A percentile compares a stretch with the other conserved stretches of the same genome.
Evolutionary conservation across 192 early-diverging fungal genomes (phyloP).

Genomic region (Obelidium mucronatum): DNA sequence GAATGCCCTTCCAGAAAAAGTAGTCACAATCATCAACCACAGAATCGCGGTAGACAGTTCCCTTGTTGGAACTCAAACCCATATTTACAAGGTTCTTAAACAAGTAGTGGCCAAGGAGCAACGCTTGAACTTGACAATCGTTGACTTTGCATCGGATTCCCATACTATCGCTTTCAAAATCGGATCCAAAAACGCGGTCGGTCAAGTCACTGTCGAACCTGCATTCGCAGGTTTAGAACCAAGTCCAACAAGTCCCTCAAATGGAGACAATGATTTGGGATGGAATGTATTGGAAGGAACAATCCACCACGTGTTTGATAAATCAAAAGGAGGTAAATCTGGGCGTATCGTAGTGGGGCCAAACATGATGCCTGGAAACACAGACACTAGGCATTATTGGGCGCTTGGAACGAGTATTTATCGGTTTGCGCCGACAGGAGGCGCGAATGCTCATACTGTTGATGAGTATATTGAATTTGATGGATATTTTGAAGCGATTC

Average conservation of each 20-base stretch:
- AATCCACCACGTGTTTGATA: constrained; percentile 35
- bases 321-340: neutral
- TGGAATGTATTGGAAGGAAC: constrained; percentile 48
- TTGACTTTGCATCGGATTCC: neutral
- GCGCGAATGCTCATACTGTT: constrained; percentile 16
- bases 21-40: constrained; percentile 43
- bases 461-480: constrained; percentile 9
- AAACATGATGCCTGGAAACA: constrained; percentile 5
- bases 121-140: neutral
- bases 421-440: constrained; percentile 28
- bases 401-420: constrained; percentile 45
- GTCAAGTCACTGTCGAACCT: neutral
- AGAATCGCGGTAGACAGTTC: constrained; percentile 35
- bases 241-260: constrained; percentile 33
- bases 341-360: neutral
- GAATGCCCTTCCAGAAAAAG: constrained; percentile 49
- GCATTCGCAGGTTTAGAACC: constrained; percentile 37
- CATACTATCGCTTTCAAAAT: neutral
- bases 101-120: neutral
- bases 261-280: neutral
- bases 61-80: neutral
- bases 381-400: constrained; percentile 49
- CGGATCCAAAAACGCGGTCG: neutral
- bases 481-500: constrained; percentile 27
- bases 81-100: constrained; percentile 12